Evolutionary conservation across 257 asterid species (phyloP), one percentile per base, ranked within the genome.

Genomic region (Solanum appendiculatum): DNA sequence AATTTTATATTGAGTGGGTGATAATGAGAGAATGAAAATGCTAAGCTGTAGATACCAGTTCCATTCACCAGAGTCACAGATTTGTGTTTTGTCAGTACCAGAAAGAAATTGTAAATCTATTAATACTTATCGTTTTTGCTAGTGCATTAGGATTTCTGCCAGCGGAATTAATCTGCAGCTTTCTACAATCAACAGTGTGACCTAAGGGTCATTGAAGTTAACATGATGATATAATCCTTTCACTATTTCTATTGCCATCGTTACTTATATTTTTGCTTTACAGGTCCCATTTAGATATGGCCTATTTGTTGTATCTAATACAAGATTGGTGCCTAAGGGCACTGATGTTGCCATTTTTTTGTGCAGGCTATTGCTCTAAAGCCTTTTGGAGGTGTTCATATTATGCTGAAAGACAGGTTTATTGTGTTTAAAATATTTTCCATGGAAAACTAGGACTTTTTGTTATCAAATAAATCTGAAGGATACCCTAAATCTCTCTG

Each of bases 281-380:
- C 42, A 29, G 18, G 85, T 48, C 2, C 29, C 20, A 2, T 10
- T 48, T 81, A 46, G 15, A 81, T 18, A 18, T 48, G 68, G 29
- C 68, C 68, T 46, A n/a, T 48, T 29, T 6, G 15, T 80, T 48
- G 42, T 48, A 29, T 69, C 78, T 78, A 56, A 63, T 33, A 11
- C 33, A 18, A 85, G 48, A 40, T 25, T 46, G 75, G 39, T 80
- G 68, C 70, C 51, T 36, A 75, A 44, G 20, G 85, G 48, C 81
- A 66, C 42, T 86, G 87, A 88, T 88, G 46, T 69, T 86, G 69
- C 70, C 84, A 85, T 84, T 86, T 74, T 12, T 44, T 84, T 68
- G 72, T 92, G 92, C 96, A 96, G 99, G 99, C 97, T 69, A 87
- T 97, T 48, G 95, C 91, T 89, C 94, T 96, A 86, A 91, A 91